Percentiles rank a stretch among this genome's conserved stretches.
phyloP scores from a whole-genome alignment of 2,329 filamentous ascomycete species.

The Botryosphaeria agaves region DNA sequence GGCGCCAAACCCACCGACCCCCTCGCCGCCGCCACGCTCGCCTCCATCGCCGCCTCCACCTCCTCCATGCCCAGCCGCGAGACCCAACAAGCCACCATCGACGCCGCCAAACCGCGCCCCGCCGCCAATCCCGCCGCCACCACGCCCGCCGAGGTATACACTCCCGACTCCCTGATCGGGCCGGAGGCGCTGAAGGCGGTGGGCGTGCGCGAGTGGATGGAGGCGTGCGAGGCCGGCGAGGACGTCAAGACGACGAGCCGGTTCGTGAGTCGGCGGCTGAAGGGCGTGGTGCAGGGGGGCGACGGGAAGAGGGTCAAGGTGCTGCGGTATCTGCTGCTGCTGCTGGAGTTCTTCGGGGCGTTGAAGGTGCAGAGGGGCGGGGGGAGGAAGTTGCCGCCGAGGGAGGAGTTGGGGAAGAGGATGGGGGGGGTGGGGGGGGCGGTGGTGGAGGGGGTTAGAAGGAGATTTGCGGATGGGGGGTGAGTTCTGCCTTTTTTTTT shows the following conservation, averaged over 20 bases:
- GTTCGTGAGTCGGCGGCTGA: conserved; percentile 48
- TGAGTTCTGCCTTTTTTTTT: conserved; percentile 6
- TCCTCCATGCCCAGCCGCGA: conserved; percentile 49
- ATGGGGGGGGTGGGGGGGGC: conserved; percentile 41
- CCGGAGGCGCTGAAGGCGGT: conserved; percentile 48
- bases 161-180: conserved; percentile 48
- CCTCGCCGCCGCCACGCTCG: conserved; percentile 42
- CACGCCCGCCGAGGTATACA: conserved; percentile 56
- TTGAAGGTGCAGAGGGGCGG: conserved; percentile 16
- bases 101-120: conserved; percentile 56
- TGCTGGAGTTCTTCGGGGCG: conserved; percentile 29
- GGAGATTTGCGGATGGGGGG: conserved; percentile 48
- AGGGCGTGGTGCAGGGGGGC: conserved; percentile 37
- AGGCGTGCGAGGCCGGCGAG: conserved; percentile 41
- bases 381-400: conserved; percentile 35
- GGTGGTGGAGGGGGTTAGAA: conserved; percentile 48
- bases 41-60: conserved; percentile 43
- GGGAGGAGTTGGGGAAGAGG: conserved; percentile 42
- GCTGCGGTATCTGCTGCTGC: conserved; percentile 28
- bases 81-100: conserved; percentile 45
- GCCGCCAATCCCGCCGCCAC: conserved; percentile 48
- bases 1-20: conserved; percentile 23
- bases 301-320: conserved; percentile 29
- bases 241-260: conserved; percentile 39
- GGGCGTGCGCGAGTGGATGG: conserved; percentile 57